A percentile compares a stretch with the other conserved stretches of the same genome.
These are phyloP conservation scores for Elsinoe australis DNA, from an alignment of 2,329 filamentous ascomycete genomes.

Conservation along the genomic window DNA sequence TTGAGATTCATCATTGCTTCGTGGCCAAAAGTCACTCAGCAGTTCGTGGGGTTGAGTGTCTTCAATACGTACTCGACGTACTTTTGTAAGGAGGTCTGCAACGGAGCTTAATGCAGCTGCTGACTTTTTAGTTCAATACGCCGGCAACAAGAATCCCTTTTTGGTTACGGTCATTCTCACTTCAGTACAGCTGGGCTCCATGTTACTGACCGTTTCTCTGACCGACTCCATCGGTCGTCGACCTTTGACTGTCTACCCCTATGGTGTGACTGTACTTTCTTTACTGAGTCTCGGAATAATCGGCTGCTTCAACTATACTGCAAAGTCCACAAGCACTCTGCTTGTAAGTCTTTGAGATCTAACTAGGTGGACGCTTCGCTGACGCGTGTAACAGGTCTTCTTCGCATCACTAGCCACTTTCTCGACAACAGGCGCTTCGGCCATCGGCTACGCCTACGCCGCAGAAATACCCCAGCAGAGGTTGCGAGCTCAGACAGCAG, in stretches of 20 bases:
- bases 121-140: no score
- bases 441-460: constrained; percentile 39
- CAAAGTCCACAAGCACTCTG: constrained; percentile 31
- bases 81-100: no score
- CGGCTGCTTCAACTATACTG: constrained; percentile 36
- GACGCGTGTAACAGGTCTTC: constrained; percentile 24
- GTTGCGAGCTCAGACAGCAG: constrained; percentile 36
- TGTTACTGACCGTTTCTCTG: constrained; percentile 32
- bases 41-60: constrained; percentile 35
- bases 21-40: constrained; percentile 37
- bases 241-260: constrained; percentile 35
- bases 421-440: constrained; percentile 37
- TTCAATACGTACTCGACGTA: constrained; percentile 38
- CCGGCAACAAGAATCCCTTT: constrained; percentile 37
- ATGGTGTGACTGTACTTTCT: constrained; percentile 33
- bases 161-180: constrained; percentile 38
- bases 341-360: constrained; percentile 32
- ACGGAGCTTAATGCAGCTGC: no score
- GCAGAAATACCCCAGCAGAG: constrained; percentile 38
- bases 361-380: no score
- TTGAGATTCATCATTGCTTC: constrained; percentile 34
- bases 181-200: constrained; percentile 38
- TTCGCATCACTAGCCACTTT: constrained; percentile 39
- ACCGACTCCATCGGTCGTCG: constrained; percentile 27
- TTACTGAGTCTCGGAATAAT: constrained; percentile 33